Base-by-base conservation (phyloP, 2,329 filamentous ascomycete genomes). In the Colletotrichum costaricense region DNA sequence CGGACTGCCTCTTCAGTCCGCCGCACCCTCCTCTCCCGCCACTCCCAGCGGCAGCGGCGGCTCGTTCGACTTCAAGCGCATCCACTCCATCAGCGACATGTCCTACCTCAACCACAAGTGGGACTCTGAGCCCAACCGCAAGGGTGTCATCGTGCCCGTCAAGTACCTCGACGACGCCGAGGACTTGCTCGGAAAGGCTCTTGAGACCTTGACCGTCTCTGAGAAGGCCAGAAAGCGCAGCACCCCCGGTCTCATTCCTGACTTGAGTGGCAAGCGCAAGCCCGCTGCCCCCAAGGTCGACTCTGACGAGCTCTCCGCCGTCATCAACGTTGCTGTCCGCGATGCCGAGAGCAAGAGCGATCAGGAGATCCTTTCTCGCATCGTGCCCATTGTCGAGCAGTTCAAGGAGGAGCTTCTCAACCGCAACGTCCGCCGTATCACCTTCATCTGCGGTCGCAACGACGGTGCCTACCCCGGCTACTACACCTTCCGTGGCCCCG, bases 51-150 rank as follows among this genome's bases (percentile, higher is more conserved):
- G 84, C 14, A 89, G 87, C 30, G 82, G 84, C 7, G 88, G 88
- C 74, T 89, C 91, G 72, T 87, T 87, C 76, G 83, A 85, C 75
- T 93, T 95, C 83, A 94, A 95, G 86, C 92, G 95, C 78, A 93
- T 98, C 79, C 92, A 94, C 86, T 98, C 97, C 67, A 97, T 99
- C 83, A 98, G 95, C 82, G 97, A 99, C 81, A 94, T 99, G 93
- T 94, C 95, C 19, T 98, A 97, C 83, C 86, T 98, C 74, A 88
- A 91, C 73, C 91, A 91, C 76, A 93, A 93, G 81, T 89, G 91
- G 66, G 90, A 93, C 55, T 88, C 91, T 54, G 95, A 98, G 84
- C 94, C 94, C 42, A 91, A 89, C 35, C 91, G 97, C 79, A 97
- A 97, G 87, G 97, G 97, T 90, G 95, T 97, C 68, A 97, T 99